Evolutionary conservation across 148 eudicot species (phyloP), one percentile per base, ranked within the genome.

Genomic region (Silene uniflora): DNA sequence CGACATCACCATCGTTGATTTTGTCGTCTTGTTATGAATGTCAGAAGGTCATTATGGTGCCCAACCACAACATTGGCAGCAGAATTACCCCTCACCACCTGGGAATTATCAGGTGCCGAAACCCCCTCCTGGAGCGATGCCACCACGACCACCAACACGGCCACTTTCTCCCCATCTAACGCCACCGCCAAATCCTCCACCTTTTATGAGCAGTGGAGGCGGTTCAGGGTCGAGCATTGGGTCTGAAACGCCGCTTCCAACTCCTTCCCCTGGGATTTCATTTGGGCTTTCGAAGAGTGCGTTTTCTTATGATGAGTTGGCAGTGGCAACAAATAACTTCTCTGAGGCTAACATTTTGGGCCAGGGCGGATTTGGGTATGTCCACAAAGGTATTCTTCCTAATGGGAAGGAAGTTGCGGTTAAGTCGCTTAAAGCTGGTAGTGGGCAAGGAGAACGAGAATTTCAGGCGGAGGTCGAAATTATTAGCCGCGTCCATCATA

Each of bases 291-390:
- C 91, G 10, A 89, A 92, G 81, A 95, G 90, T 79, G 86, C 90
- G 11, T 95, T 95, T 64, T 84, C 93, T 3, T 94, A 91, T 74
- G 97, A 94, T 22, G 98, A 94, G 72, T 83, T 94, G 82, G 84
- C 93, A 21, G 88, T 90, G 93, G 98, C 98, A 21, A 90, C 98
- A 0, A 84, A 91, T 85, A 89, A 89, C 27, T 94, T 94, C 73
- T 88, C 98, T 2, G 86, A 92, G 62, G 88, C 91, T 23, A 91
- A 94, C 77, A 87, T 94, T 44, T 88, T 94, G 55, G 98, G 98
- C 24, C 97, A 94, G 84, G 98, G 98, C 83, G 98, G 98, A 65
- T 94, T 94, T 83, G 98, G 98, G 23, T 92, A 88, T 83, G 98
- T 94, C 44, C 97, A 94, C 60, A 88, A 84, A 68, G 98, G 98